Conservation (phyloP, 495 filamentous ascomycete species). For the Aspergillus kassunensis region DNA sequence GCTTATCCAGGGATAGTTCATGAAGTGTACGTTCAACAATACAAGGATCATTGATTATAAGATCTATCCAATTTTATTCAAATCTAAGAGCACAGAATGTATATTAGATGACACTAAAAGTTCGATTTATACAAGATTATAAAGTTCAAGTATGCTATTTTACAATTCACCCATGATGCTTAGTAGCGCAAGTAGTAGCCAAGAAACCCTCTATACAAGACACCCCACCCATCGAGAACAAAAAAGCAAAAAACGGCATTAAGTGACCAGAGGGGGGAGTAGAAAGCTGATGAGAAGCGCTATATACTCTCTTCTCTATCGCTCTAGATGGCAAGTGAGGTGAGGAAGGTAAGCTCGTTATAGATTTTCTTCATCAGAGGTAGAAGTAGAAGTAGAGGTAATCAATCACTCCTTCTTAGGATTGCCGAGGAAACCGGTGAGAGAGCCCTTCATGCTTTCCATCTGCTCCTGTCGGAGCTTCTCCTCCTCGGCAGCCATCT, state of each 20-base stretch:
- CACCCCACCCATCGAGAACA: slow-evolving; percentile 11
- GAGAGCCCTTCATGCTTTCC: slow-evolving; percentile 73
- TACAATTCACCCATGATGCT: slow-evolving; percentile 35
- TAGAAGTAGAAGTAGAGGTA: too few species aligned
- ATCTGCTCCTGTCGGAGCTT: slow-evolving; percentile 83
- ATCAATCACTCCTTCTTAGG: slow-evolving; percentile 35
- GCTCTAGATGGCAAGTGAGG: background rate
- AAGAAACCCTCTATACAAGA: slow-evolving; percentile 17
- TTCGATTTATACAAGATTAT: slow-evolving; percentile 39
- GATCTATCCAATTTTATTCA: too few species aligned
- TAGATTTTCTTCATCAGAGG: background rate
- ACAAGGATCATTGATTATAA: background rate
- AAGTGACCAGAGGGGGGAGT: slow-evolving; percentile 11
- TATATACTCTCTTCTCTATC: background rate
- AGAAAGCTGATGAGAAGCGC: background rate
- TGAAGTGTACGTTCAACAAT: slow-evolving; percentile 5
- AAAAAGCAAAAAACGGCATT: slow-evolving; percentile 14
- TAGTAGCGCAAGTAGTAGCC: slow-evolving; percentile 10
- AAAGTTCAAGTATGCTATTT: slow-evolving; percentile 38
- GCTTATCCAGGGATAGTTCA: background rate
- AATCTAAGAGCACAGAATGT: too few species aligned
- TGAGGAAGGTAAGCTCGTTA: too few species aligned
- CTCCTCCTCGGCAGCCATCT: slow-evolving; percentile 81
- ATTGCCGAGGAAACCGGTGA: slow-evolving; percentile 53
- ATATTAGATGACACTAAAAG: slow-evolving; percentile 10